Evolutionary conservation across 2,329 filamentous ascomycete species (phyloP).

Genomic region (Cordyceps cicadae): DNA sequence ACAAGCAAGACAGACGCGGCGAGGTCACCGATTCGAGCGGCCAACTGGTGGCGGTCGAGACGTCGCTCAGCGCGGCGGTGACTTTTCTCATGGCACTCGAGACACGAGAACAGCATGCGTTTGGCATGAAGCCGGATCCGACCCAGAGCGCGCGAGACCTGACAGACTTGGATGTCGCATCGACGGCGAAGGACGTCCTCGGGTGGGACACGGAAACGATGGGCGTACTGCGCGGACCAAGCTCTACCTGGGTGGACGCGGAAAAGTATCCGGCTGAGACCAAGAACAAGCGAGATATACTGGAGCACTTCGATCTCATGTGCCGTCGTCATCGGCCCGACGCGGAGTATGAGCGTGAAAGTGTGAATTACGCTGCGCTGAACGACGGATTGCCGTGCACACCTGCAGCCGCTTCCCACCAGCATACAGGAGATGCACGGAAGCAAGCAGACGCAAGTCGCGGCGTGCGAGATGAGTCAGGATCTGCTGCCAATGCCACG

Average conservation of each 20-base stretch:
- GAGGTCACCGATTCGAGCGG: too few species aligned
- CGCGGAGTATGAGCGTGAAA: background rate
- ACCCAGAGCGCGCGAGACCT: background rate
- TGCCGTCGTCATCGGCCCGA: background rate
- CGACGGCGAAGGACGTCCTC: background rate
- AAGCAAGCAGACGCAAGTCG: too few species aligned
- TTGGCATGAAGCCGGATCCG: constrained; percentile 1
- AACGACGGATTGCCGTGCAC: background rate
- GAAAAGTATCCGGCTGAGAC: background rate
- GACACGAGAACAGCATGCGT: background rate
- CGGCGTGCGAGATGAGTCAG: too few species aligned
- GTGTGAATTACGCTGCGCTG: background rate
- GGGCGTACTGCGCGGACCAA: background rate
- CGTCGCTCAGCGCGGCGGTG: background rate
- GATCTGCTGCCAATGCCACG: too few species aligned
- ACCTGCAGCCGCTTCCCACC: background rate
- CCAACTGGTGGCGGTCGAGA: too few species aligned
- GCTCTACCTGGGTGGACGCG: background rate
- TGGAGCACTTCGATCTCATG: background rate
- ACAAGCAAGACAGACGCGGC: too few species aligned
- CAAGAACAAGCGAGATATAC: background rate
- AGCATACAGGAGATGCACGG: background rate
- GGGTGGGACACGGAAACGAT: background rate
- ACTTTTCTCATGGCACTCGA: background rate
- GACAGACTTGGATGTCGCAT: background rate